Base-by-base conservation (phyloP, 805 yeast species). In the Candida anglica region DNA sequence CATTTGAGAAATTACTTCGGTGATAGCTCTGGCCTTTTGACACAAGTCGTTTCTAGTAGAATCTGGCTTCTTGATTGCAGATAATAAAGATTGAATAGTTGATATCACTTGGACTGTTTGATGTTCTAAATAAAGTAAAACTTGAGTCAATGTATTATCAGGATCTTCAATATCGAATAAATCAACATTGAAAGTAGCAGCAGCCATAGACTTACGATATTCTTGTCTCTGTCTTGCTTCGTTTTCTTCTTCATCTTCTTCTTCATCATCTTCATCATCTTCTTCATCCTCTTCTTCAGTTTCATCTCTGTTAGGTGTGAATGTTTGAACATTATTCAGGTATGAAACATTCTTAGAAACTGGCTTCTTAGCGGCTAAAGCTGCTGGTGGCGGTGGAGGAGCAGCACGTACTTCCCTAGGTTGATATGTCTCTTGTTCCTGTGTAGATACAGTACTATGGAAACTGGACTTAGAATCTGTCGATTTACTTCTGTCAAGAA, bases 41-140 rank as follows among this genome's bases (percentile, higher is more conserved):
- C 89, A 71, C 45, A 91, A 69, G 37, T 77, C 81, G 2, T 86
- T 88, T 43, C 81, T 77, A 0, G 86, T 81, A 1, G 86, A 79
- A 48, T 82, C 79, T 14, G 87, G 86, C 46, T 77, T 76, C 57
- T 83, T 83, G 46, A 85, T 85, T 0, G 91, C 78, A 3, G 79
- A 75, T 39, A 91, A 69, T 41, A 91, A 69, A 14, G 84, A 75
- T 53, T 89, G 96, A 46, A 89, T 89, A 0, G 96, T 86, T 10
- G 88, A 76, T 30, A 91, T 89, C 2, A 91, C 96, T 48, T 84
- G 84, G 13, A 86, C 89, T 0, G 97, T 89, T 61, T 89, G 96
- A 58, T 87, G 95, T 56, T 91, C 98, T 48, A 91, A 69, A 54
- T 88, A 91, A 19, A 80, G 69, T 48, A 89, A 74, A 39, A 91